These are phyloP conservation scores for Sherardia arvensis DNA, from an alignment of 257 asterid species.

Conservation along the genomic window DNA sequence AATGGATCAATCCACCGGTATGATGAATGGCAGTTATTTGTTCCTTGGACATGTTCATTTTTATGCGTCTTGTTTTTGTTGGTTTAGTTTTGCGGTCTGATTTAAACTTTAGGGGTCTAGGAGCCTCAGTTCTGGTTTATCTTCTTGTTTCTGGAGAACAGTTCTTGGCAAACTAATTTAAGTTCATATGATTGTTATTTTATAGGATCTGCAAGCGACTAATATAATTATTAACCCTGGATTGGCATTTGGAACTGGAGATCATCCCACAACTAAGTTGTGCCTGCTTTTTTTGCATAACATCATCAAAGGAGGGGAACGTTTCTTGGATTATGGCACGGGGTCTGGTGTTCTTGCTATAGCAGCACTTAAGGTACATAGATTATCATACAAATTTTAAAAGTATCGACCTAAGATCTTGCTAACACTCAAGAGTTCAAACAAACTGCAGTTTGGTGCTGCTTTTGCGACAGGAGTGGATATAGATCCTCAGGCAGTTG, in stretches of 20 bases:
- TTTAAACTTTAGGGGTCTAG: neutral
- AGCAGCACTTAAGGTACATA: conserved; percentile 75
- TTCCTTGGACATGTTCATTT: neutral
- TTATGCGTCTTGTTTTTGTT: neutral
- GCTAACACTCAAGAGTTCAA: neutral
- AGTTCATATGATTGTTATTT: conserved; percentile 10
- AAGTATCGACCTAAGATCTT: neutral
- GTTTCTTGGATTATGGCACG: conserved; percentile 88
- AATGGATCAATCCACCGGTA: conserved; percentile 80
- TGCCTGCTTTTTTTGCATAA: conserved; percentile 61
- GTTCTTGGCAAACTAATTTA: neutral
- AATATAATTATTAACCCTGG: conserved; percentile 82
- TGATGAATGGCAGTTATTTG: conserved; percentile 22
- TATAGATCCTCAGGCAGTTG: conserved; percentile 76
- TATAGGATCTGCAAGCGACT: conserved; percentile 69
- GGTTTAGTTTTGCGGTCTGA: neutral
- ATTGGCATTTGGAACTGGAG: conserved; percentile 97
- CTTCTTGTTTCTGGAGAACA: neutral
- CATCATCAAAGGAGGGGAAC: conserved; percentile 69
- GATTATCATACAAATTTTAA: neutral
- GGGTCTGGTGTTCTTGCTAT: conserved; percentile 93
- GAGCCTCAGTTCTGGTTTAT: neutral
- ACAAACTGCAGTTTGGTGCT: conserved; percentile 66
- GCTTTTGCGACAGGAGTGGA: conserved; percentile 68
- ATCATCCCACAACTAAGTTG: conserved; percentile 84